phyloP scores from a whole-genome alignment of 306 rosid genomes.

The Cajanus cajan region DNA sequence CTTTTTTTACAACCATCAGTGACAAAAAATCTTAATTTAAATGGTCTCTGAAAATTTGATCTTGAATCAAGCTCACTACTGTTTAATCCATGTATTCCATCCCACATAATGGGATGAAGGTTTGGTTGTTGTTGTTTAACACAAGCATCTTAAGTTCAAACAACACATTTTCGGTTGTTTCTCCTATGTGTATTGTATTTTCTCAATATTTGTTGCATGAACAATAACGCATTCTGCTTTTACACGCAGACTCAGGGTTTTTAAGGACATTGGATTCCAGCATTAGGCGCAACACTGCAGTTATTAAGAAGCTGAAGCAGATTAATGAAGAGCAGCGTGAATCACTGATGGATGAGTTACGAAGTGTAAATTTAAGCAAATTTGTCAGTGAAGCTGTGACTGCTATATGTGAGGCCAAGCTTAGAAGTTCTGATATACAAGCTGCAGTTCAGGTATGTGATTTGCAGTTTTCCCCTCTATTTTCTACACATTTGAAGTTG shows the following conservation, averaged over 20 bases:
- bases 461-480: not conserved
- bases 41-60: not conserved
- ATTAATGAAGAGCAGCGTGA: slow-evolving; percentile 96
- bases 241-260: slow-evolving; percentile 70
- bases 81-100: not conserved
- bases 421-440: slow-evolving; percentile 86
- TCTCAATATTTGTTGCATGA: slow-evolving; percentile 16
- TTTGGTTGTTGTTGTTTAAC: not conserved
- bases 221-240: slow-evolving; percentile 22
- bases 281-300: slow-evolving; percentile 94
- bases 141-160: not conserved
- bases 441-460: slow-evolving; percentile 90
- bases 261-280: slow-evolving; percentile 94
- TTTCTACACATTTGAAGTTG: slow-evolving; percentile 9
- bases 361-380: slow-evolving; percentile 90
- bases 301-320: slow-evolving; percentile 94
- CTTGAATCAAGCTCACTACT: not conserved
- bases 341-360: slow-evolving; percentile 81
- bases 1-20: not conserved
- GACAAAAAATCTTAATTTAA: slow-evolving; percentile 11
- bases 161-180: not conserved
- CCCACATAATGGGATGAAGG: not conserved
- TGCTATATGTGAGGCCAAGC: slow-evolving; percentile 93
- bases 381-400: slow-evolving; percentile 98
- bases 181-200: not conserved